Conservation (phyloP, 73 alveolate genomes). For the Blepharisma stoltei region DNA sequence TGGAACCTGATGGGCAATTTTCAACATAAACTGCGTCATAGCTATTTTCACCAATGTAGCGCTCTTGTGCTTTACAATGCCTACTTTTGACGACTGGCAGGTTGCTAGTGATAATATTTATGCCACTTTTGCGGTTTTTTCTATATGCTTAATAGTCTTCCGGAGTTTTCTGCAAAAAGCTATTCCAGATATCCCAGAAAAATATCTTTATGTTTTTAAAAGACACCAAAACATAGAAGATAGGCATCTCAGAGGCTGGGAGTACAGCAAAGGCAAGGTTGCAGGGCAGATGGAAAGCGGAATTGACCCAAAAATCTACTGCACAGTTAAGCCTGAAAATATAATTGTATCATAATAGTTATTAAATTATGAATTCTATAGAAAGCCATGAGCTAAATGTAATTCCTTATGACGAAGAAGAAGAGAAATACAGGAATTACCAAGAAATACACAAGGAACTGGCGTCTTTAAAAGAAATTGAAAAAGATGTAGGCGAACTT, state of each 20-base stretch:
- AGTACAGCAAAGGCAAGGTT: neutral
- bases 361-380: no score
- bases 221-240: conserved; percentile 29
- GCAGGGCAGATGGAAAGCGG: neutral
- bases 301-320: no score
- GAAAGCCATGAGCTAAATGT: no score
- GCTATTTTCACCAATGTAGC: conserved; percentile 55
- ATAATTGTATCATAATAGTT: no score
- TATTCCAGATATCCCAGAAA: conserved; percentile 14
- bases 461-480: no score
- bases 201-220: neutral
- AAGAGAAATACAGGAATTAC: no score
- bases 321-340: no score
- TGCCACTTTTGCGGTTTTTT: neutral
- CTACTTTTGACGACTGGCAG: conserved; percentile 16
- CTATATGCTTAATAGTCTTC: neutral
- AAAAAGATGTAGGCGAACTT: no score
- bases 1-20: conserved; percentile 49
- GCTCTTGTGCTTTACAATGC: conserved; percentile 17
- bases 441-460: no score
- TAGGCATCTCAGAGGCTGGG: conserved; percentile 15
- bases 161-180: neutral
- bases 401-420: no score
- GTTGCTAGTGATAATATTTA: neutral
- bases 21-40: conserved; percentile 38